Evolutionary conservation across 2,329 filamentous ascomycete species (phyloP), one percentile per base, ranked within the genome.

Genomic region (Leptographium galeiforme): DNA sequence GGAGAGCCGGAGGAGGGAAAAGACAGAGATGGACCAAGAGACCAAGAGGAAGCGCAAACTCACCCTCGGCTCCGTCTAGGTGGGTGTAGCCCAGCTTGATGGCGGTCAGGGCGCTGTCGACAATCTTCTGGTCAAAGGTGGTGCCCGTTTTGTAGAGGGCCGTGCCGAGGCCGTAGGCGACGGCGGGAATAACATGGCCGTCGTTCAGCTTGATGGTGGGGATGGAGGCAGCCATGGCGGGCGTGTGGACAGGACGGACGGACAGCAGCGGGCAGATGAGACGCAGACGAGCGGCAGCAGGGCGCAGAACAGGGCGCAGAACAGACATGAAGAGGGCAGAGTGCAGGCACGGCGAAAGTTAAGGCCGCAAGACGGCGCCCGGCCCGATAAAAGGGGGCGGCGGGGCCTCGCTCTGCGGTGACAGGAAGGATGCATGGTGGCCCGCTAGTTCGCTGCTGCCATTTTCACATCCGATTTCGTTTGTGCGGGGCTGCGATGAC

Each of bases 101-200:
- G 36, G 86, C 85, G 58, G 69, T 74, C 54, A 84, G 77, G 44
- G 75, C 74, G 51, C 69, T 58, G 30, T 72, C 67, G 47, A 75
- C 64, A 49, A 76, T 67, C 6, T 73, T 70, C 53, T 80, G 68
- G 58, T 87, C 81, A 44, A 82, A 68, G 48, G 74, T 67, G 5
- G 64, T 64, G 59, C 77, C 77, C 63, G 78, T 25, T 25, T 25
- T 86, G 67, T 72, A 82, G 30, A 72, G 69, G 45, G 84, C 83
- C 0, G 85, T 87, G 44, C 86, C 85, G 5, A 86, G 77, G 30
- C 86, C 86, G 61, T 86, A 89, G 43, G 74, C 82, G 18, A 89
- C 81, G 72, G 85, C 75, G 12, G 86, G 86, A 52, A 90, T 86
- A 55, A 79, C 76, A 56, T 79, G 78, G 57, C 84, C 85, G 70